Base-by-base conservation (phyloP, 345 rosid species). In the Bruguiera sexangula region DNA sequence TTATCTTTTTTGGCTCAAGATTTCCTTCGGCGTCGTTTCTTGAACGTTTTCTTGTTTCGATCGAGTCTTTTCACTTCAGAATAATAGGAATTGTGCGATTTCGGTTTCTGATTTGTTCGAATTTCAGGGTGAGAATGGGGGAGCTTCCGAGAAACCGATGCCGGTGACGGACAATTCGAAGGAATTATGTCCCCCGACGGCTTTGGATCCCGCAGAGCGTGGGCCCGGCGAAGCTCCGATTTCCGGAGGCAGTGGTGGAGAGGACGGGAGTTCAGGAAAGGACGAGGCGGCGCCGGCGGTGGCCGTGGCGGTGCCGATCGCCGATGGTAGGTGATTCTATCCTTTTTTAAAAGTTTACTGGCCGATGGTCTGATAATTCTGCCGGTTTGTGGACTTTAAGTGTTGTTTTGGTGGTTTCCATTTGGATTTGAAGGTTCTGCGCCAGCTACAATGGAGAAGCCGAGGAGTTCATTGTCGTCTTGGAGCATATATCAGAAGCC, bases 41-140 rank as follows among this genome's bases (percentile, higher is more conserved):
- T 24, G 60, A 56, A 27, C 26, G 62, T 31, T 58, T 60, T 59
- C 21, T 31, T 24, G 62, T 69, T 63, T 63, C 66, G 48, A 7
- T 77, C 27, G 67, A 43, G 60, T 11, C 60, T 24, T 56, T 56
- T 56, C 29, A 27, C 60, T 24, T 56, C 30, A 27, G 31, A 15
- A 56, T 56, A 21, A 27, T 24, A 34, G 71, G 70, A 31, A 29
- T 74, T 72, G n/a, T 30, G 54, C 63, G 68, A 62, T 79, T 69
- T 57, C 51, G 37, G 39, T 56, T 67, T 34, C 53, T 79, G 58
- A 43, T 69, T 73, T 57, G 22, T 68, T 71, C 36, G 24, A 36
- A 2, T 85, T 76, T 59, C 74, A 89, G 96, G 81, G 78, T 18
- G 94, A 84, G 39, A 85, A 83, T 80, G 90, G 78, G 19, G 87